phyloP scores from a whole-genome alignment of 352 stramenopile genomes.

The Phytophthora gonapodyides region DNA sequence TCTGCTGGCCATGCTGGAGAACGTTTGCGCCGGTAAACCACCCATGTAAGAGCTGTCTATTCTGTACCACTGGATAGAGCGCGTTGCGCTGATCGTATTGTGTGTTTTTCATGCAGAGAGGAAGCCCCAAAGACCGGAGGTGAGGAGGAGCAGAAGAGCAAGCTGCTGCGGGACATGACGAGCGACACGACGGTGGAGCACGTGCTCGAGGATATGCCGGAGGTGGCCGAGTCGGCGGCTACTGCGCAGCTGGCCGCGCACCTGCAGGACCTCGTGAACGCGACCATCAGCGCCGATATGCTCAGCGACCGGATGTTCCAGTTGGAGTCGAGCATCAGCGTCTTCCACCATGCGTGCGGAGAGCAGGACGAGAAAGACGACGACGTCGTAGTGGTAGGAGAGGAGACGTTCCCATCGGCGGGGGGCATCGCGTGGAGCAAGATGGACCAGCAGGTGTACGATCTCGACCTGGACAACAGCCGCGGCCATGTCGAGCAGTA shows the following conservation, averaged over 20 bases:
- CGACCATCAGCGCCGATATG: conserved; percentile 83
- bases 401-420: conserved; percentile 29
- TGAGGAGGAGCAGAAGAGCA: conserved; percentile 33
- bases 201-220: conserved; percentile 69
- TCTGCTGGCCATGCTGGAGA: conserved; percentile 70
- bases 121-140: conserved; percentile 25
- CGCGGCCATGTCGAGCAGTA: conserved; percentile 81
- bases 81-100: conserved; percentile 7
- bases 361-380: conserved; percentile 39
- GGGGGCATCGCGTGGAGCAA: conserved; percentile 72
- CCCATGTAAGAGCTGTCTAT: conserved; percentile 43
- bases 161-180: conserved; percentile 44
- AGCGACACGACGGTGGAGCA: conserved; percentile 45
- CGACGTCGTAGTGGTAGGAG: conserved; percentile 11
- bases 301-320: conserved; percentile 91
- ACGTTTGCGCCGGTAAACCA: conserved; percentile 74
- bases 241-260: conserved; percentile 48
- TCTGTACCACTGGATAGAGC: neutral
- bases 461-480: conserved; percentile 74
- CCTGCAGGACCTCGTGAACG: conserved; percentile 78
- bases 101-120: conserved; percentile 38
- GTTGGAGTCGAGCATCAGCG: conserved; percentile 76
- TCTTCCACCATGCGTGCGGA: conserved; percentile 70
- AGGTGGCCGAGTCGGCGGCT: conserved; percentile 57
- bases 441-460: conserved; percentile 82